phyloP scores from a whole-genome alignment of 1,284 basidiomycete genomes.

The Rhodotorula sp. region DNA sequence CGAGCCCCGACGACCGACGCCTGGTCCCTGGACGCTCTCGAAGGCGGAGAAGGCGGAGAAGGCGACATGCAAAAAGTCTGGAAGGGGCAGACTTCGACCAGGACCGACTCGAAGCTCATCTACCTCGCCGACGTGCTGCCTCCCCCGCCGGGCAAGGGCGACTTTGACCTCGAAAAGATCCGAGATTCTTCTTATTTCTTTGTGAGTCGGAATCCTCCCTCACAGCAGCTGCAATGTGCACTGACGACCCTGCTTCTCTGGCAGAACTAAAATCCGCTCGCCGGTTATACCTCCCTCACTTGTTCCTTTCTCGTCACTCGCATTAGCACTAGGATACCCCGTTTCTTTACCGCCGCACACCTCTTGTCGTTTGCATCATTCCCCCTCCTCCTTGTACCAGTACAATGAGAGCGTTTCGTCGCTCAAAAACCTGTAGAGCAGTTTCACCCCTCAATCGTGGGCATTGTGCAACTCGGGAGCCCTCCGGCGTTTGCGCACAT shows the following conservation, averaged over 20 bases:
- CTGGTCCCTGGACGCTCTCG: too few relatives aligned
- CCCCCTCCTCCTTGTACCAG: neutral
- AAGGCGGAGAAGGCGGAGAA: slow-evolving; percentile 15
- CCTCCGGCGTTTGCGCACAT: too few relatives aligned
- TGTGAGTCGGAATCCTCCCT: neutral
- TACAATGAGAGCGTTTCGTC: too few relatives aligned
- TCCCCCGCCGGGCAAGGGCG: slow-evolving; percentile 78
- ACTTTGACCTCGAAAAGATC: slow-evolving; percentile 83
- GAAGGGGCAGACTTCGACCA: slow-evolving; percentile 26
- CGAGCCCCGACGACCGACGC: slow-evolving; percentile 12
- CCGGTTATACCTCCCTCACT: neutral
- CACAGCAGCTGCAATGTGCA: too few relatives aligned
- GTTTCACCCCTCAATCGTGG: too few relatives aligned
- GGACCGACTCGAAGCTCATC: slow-evolving; percentile 59
- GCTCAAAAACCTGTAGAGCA: neutral
- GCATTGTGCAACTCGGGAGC: too few relatives aligned
- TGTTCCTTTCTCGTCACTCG: neutral
- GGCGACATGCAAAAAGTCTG: slow-evolving; percentile 14
- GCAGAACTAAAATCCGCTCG: neutral
- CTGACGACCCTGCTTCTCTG: neutral
- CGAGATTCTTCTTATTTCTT: slow-evolving; percentile 82
- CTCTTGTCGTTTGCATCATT: slow-evolving; percentile 2
- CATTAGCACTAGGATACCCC: neutral
- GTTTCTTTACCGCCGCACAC: neutral
- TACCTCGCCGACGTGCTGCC: slow-evolving; percentile 75